Base-by-base conservation (phyloP, 352 stramenopile species). In the Phytophthora hibernalis region DNA sequence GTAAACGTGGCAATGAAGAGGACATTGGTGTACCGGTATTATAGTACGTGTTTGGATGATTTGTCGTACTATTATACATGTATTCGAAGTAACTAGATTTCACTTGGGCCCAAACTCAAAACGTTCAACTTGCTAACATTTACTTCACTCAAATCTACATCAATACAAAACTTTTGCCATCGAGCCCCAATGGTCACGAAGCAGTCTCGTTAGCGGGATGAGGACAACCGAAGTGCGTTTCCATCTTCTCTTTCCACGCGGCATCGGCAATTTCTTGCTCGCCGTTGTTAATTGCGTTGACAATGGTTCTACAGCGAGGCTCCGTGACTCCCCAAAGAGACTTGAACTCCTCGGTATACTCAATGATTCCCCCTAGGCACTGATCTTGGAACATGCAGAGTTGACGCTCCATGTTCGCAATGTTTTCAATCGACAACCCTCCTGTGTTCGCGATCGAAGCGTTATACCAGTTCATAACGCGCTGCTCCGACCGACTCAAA, bases 321-420 rank as follows among this genome's bases (percentile, higher is more conserved):
- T 68, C 55, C 8, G 66, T 51, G 16, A 82, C 72, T 20, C 65
- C 53, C 76, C 71, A 83, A n/a, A 68, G 59, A 18, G 53, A 38
- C 45, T 82, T 85, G 72, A 85, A 85, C 30, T 80, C 76, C 0
- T 69, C 37, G 8, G 65, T 63, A 45, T 77, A 85, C 26, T 82
- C 65, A 3, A 61, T 30, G 5, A 72, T 65, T 9, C 76, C 76
- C 22, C 76, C 76, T 7, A 85, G 75, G 61, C 79, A 87, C 24
- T 80, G 63, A 7, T 82, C 72, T 31, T 87, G 67, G 52, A 84
- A 79, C 71, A 79, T 65, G 47, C 79, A 82, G 31, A 76, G 40
- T 66, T 85, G 82, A 48, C 68, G 71, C 38, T 87, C 76, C 47
- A 85, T 66, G 42, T 87, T 74, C 9, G 63, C 73, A 5, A 77